These are phyloP conservation scores for Pholiota conissans DNA, from an alignment of 768 basidiomycete species.

Conservation along the genomic window DNA sequence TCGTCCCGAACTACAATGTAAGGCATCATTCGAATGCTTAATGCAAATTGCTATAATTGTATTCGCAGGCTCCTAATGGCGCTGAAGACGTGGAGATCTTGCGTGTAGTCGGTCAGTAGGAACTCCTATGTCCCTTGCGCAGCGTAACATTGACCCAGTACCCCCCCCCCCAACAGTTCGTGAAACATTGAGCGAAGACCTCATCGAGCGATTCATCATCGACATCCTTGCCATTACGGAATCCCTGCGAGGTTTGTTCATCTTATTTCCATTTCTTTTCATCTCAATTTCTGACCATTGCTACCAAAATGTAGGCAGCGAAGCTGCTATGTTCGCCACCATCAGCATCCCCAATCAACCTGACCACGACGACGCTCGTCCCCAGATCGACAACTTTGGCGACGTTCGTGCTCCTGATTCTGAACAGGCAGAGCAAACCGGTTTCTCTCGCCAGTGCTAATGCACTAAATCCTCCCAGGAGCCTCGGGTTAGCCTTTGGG, in stretches of 20 bases:
- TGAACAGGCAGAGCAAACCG: conserved; percentile 26
- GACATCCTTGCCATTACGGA: conserved; percentile 52
- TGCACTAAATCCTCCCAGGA: too few relatives aligned
- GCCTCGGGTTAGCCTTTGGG: too few relatives aligned
- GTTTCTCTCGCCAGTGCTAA: conserved; percentile 42
- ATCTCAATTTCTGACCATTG: neutral
- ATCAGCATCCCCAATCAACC: conserved; percentile 30
- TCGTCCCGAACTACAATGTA: conserved; percentile 58
- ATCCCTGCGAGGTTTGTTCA: conserved; percentile 43
- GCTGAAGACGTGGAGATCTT: conserved; percentile 57
- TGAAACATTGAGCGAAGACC: conserved; percentile 54
- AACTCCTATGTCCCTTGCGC: conserved; percentile 7
- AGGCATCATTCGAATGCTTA: neutral
- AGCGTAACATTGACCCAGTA: conserved; percentile 25
- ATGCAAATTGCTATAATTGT: neutral
- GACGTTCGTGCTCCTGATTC: conserved; percentile 21
- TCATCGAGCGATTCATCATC: conserved; percentile 48
- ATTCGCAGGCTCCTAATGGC: conserved; percentile 43
- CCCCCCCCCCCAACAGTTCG: conserved; percentile 35
- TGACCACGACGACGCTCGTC: conserved; percentile 41
- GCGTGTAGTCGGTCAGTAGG: conserved; percentile 49
- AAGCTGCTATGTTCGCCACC: conserved; percentile 27
- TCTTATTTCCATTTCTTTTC: conserved; percentile 11
- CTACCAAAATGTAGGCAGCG: conserved; percentile 11
- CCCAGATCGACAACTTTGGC: conserved; percentile 39